Base-by-base conservation (phyloP, 208 protist species). In the Porcisia hertigi region DNA sequence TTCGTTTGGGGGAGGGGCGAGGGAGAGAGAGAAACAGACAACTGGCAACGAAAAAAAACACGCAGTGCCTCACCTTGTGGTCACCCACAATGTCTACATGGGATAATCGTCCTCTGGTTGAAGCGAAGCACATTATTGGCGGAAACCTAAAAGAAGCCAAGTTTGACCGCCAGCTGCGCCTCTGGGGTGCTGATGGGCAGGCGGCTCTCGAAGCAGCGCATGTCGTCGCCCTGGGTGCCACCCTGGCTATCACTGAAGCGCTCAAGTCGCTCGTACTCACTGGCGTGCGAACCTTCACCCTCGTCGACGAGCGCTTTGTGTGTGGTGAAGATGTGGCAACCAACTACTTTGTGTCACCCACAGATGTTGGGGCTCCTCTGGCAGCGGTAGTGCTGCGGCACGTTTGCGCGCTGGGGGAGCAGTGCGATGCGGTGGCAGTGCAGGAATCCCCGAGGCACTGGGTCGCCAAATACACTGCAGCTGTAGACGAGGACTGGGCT, bases 201-300 rank as follows among this genome's bases (percentile, higher is more conserved):
- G 47, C 63, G 0, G 77, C 85, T 12, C 85, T 99, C 34, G 87
- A 96, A 49, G 75, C 79, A 23, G 84, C 97, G 5, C 86, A 95
- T 62, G 80, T 99, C 39, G 90, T 97, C 54, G 87, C 98, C 5
- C 71, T 99, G 18, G 98, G 98, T 62, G 96, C 85, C 30, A 98
- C 89, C 41, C 92, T 91, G 7, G 85, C 89, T 4, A 96, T 95
- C n/a, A 90, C 89, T 39, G 98, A 99, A 72, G 90, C 92, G 2
- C 80, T 99, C 11, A 99, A 99, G 82, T 99, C 98, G 73, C 76
- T 99, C 5, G 86, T 99, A 30, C 84, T 99, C 18, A 92, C 98
- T 12, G 97, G 97, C 53, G 86, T 99, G 63, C 92, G 92, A 41
- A 63, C 77, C 30, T 96, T 99, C 69, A 98, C 97, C 0, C 79